A percentile compares a stretch with the other conserved stretches of the same genome.
These are phyloP conservation scores for Fistulinella cinereoalba DNA, from an alignment of 1,284 basidiomycete species.

Conservation along the genomic window DNA sequence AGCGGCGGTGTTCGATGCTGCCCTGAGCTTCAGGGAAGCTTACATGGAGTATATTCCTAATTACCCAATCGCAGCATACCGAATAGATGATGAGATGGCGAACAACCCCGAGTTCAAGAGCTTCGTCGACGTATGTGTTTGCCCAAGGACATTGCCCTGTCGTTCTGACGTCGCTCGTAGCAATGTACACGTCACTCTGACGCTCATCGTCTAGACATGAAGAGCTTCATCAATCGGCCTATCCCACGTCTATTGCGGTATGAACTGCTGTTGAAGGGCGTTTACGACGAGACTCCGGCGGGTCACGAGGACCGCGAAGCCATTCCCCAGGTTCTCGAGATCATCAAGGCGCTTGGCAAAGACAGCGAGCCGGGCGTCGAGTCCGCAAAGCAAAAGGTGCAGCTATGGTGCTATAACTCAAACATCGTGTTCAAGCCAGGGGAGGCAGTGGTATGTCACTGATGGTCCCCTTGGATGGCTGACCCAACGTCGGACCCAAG, in stretches of 20 bases:
- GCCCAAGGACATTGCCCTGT: background rate
- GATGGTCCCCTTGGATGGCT: background rate
- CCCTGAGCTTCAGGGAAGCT: conserved; percentile 88
- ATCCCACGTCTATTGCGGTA: conserved; percentile 89
- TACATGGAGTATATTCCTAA: conserved; percentile 93
- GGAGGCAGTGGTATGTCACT: conserved; percentile 73
- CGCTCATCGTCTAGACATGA: conserved; percentile 79
- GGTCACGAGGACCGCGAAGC: conserved; percentile 77
- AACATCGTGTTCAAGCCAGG: conserved; percentile 78
- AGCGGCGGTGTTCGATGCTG: conserved; percentile 84
- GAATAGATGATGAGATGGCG: conserved; percentile 85
- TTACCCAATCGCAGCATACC: conserved; percentile 91
- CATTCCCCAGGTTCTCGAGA: conserved; percentile 81
- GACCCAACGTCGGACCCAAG: conserved; percentile 37
- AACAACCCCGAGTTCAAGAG: conserved; percentile 76
- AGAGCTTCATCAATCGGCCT: conserved; percentile 85
- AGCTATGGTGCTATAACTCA: conserved; percentile 81
- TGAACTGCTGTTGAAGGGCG: conserved; percentile 77
- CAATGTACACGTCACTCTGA: conserved; percentile 70
- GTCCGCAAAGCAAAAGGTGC: conserved; percentile 82
- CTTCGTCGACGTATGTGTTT: conserved; percentile 71
- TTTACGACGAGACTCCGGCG: conserved; percentile 69
- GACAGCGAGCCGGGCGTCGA: conserved; percentile 82
- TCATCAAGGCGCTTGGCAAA: conserved; percentile 81
- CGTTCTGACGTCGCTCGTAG: conserved; percentile 36